A percentile compares a stretch with the other conserved stretches of the same genome.
Conservation (phyloP, 2,329 filamentous ascomycete species). For the Pseudopithomyces maydicus region DNA sequence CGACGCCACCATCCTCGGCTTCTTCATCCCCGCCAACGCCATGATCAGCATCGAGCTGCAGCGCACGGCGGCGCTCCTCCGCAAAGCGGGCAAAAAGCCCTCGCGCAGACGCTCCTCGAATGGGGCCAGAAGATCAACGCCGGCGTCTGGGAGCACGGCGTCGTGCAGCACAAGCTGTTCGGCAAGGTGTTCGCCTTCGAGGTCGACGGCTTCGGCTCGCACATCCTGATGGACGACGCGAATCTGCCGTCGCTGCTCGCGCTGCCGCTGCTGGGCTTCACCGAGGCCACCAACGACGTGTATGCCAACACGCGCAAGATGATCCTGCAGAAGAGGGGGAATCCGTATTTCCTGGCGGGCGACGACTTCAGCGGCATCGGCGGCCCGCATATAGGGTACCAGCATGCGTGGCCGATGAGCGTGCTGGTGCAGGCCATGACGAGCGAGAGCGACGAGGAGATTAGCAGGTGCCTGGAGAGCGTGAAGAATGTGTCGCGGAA, state of each 20-base stretch:
- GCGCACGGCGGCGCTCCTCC: conserved; percentile 73
- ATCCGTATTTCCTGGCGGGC: conserved; percentile 87
- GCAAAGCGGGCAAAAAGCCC: conserved; percentile 61
- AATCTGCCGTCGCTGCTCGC: conserved; percentile 84
- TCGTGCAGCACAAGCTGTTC: conserved; percentile 75
- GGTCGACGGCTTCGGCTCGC: conserved; percentile 83
- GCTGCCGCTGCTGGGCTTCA: conserved; percentile 78
- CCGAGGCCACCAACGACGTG: conserved; percentile 65
- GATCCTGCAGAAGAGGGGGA: conserved; percentile 74
- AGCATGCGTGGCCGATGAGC: conserved; percentile 97
- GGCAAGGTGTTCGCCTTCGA: conserved; percentile 85
- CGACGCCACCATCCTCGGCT: conserved; percentile 91
- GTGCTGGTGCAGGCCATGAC: conserved; percentile 91
- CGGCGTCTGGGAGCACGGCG: conserved; percentile 83
- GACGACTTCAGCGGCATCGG: conserved; percentile 84
- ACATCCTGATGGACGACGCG: conserved; percentile 86
- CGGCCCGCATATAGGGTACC: conserved; percentile 80
- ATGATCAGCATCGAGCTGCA: conserved; percentile 92
- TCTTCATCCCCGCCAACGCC: conserved; percentile 93
- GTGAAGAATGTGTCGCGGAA: conserved; percentile 78
- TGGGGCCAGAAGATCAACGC: conserved; percentile 70
- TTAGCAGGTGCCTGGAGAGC: conserved; percentile 70
- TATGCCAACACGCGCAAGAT: conserved; percentile 91
- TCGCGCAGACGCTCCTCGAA: conserved; percentile 55
- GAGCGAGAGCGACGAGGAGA: conserved; percentile 81